phyloP scores from a whole-genome alignment of 129 eudicot genomes.

The Glebionis coronaria region DNA sequence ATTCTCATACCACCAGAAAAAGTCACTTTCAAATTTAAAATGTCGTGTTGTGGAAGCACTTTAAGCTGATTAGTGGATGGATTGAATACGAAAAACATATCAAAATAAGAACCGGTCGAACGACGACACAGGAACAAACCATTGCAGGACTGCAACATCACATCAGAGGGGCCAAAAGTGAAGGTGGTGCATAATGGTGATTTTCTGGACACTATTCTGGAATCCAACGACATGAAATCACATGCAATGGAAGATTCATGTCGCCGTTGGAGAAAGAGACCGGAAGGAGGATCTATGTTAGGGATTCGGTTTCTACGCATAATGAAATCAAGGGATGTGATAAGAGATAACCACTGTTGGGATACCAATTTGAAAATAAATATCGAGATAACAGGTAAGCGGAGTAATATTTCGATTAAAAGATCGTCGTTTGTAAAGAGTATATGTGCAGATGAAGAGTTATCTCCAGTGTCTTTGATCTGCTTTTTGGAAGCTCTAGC shows the following conservation, averaged over 20 bases:
- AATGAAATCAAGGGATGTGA: constrained; percentile 12
- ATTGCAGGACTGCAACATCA: constrained; percentile 22
- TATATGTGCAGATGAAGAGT: neutral
- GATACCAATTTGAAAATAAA: constrained; percentile 1
- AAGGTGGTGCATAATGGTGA: neutral
- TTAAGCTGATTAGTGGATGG: neutral
- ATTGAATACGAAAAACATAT: neutral
- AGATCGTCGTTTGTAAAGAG: constrained; percentile 18
- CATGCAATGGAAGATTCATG: neutral
- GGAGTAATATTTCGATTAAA: constrained; percentile 18
- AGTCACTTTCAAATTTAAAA: too few species aligned
- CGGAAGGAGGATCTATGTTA: constrained; percentile 4
- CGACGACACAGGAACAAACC: constrained; percentile 16
- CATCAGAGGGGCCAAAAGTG: neutral
- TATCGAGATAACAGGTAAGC: constrained; percentile 14
- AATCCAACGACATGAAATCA: constrained; percentile 13
- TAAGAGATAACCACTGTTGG: constrained; percentile 19
- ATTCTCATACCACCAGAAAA: neutral
- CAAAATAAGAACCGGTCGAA: neutral
- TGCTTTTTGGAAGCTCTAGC: too few species aligned
- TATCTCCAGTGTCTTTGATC: neutral
- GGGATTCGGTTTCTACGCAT: neutral
- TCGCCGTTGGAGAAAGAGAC: neutral
- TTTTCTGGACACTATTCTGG: neutral
- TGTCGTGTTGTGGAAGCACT: neutral